Base-by-base conservation (phyloP, 2,329 filamentous ascomycete genomes). In the Penicillium janthinellum region DNA sequence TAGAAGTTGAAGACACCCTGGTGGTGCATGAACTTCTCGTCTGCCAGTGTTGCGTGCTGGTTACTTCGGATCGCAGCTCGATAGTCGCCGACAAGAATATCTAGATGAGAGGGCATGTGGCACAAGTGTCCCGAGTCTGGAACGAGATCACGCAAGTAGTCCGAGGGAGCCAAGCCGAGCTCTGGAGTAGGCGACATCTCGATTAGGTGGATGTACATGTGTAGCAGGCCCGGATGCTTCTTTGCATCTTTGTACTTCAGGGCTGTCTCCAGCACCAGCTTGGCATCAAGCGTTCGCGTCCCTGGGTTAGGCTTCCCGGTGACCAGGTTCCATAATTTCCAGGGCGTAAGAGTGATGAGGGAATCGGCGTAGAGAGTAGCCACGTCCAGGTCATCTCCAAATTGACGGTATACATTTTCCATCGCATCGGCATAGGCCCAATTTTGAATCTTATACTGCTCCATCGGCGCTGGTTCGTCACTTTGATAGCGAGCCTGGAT, bases 41-140 rank as follows among this genome's bases (percentile, higher is more conserved):
- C 90, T 1, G 88, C 89, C 0, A 75, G 68, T 50, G 90, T 87
- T 10, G 90, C 90, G 22, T 83, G 82, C 1, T 82, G 78, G 71
- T 93, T 93, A 4, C 87, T 88, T 1, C 79, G 77, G 54, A 92
- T 86, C 4, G 88, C 88, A 8, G 81, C 80, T 34, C 83, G 78
- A 69, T 92, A 93, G 67, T 92, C 85, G 12, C 90, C 90, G 31
- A 87, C 84, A 0, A 92, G 81, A 11, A 91, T 84, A 71, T 93
- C 90, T 38, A 93, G 79, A 72, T 94, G 90, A 0, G 86, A 86
- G 0, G 90, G 90, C 90, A 94, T 93, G 69, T 92, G 89, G 42
- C 87, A 81, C 0, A 91, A 76, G 72, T 92, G 90, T 0, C 89
- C 89, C 0, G 85, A 82, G 70, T 91, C 88, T 0, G 89, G 89